Evolutionary conservation across 1,139 yeast genomes (phyloP).

Genomic region (Citeromyces hawaiiensis): DNA sequence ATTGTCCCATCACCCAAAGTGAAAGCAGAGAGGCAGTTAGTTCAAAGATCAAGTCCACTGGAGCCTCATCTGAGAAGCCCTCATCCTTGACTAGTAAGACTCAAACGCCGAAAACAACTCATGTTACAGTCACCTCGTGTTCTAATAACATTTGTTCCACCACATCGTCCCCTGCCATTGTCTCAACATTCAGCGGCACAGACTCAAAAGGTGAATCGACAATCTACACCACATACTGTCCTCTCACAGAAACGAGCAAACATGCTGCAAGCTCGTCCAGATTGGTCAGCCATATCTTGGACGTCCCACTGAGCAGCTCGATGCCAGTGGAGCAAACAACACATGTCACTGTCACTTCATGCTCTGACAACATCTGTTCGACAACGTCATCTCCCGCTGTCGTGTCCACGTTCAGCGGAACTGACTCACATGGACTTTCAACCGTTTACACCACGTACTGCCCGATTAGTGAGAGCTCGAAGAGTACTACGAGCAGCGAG

Average conservation of each 20-base stretch:
- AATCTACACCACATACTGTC: conserved; percentile 26
- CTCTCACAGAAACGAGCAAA: conserved; percentile 10
- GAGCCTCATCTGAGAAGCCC: background rate
- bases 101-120: conserved; percentile 1
- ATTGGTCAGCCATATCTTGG: background rate
- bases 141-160: conserved; percentile 20
- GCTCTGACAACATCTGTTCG: conserved; percentile 23
- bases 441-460: conserved; percentile 26
- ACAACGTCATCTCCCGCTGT: conserved; percentile 15
- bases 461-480: conserved; percentile 11
- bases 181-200: conserved; percentile 24
- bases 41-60: background rate
- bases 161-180: conserved; percentile 17
- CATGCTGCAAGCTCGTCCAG: background rate
- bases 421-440: conserved; percentile 12
- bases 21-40: too few relatives aligned
- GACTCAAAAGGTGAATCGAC: conserved; percentile 15
- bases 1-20: conserved; percentile 19
- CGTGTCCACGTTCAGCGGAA: conserved; percentile 25
- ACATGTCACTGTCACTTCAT: conserved; percentile 12
- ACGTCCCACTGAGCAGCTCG: background rate
- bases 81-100: too few relatives aligned
- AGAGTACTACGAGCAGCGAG: background rate
- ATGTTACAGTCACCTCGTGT: conserved; percentile 23
- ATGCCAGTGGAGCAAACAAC: background rate